Conservation (phyloP, 352 stramenopile genomes). For the Phytopythium vexans region DNA sequence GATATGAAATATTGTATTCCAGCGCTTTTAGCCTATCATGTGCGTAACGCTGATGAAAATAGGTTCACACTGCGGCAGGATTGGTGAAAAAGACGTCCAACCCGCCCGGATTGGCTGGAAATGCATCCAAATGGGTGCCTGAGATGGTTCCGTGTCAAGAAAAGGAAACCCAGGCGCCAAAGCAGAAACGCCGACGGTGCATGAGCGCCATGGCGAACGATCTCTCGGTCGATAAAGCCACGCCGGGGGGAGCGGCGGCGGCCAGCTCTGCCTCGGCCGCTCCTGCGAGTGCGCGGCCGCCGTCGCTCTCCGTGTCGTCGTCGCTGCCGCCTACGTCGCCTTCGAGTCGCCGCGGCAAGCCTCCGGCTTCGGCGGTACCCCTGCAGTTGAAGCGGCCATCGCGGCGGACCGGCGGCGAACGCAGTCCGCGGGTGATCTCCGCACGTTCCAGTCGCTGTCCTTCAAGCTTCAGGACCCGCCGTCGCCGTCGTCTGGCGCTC, state of each 20-base stretch:
- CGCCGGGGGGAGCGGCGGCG: background rate
- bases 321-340: background rate
- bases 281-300: background rate
- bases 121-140: too few species aligned
- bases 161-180: too few species aligned
- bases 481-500: background rate
- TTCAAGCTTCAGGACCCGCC: constrained; percentile 5
- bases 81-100: too few species aligned
- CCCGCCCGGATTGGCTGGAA: too few species aligned
- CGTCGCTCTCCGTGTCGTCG: background rate
- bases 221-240: constrained; percentile 2
- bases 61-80: too few species aligned
- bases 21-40: too few species aligned
- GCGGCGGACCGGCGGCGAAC: constrained; percentile 35
- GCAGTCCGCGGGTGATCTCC: constrained; percentile 49
- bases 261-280: background rate
- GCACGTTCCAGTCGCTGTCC: background rate
- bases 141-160: too few species aligned
- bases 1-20: too few species aligned
- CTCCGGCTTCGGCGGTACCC: background rate
- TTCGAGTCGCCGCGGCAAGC: background rate
- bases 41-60: too few species aligned
- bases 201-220: constrained; percentile 5
- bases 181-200: too few species aligned
- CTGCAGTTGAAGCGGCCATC: background rate